phyloP scores from a whole-genome alignment of 164 flowering plant genomes.

The Vitis labrusca region DNA sequence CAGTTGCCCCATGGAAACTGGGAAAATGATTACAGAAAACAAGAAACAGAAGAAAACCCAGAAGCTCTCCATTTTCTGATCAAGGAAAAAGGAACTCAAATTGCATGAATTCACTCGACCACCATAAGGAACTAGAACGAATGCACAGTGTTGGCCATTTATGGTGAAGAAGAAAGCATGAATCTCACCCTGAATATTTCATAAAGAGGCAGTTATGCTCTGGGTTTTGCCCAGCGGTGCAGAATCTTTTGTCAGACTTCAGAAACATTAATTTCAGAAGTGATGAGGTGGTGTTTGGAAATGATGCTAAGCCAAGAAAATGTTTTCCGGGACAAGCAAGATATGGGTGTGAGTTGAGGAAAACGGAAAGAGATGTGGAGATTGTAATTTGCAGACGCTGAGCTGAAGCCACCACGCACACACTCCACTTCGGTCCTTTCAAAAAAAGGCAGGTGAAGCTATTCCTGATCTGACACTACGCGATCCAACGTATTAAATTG shows the following conservation, averaged over 20 bases:
- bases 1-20: conserved; percentile 41
- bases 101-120: too few relatives aligned
- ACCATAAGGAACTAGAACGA: too few relatives aligned
- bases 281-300: too few relatives aligned
- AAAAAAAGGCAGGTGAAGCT: neutral
- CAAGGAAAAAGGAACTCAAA: neutral
- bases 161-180: neutral
- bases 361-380: too few relatives aligned
- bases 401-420: neutral
- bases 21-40: conserved; percentile 18
- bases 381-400: neutral
- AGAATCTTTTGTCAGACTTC: neutral
- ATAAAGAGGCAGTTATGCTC: neutral
- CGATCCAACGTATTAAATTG: conserved; percentile 8
- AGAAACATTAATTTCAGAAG: too few relatives aligned
- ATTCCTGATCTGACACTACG: conserved; percentile 3
- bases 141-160: neutral
- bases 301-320: too few relatives aligned
- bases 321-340: too few relatives aligned
- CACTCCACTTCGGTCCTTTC: too few relatives aligned
- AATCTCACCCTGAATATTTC: neutral
- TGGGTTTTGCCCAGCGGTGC: neutral
- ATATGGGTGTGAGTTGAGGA: too few relatives aligned
- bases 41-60: conserved; percentile 12
- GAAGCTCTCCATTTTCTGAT: conserved; percentile 17